Conservation (phyloP, 257 asterid genomes). For the Buddleja alternifolia region DNA sequence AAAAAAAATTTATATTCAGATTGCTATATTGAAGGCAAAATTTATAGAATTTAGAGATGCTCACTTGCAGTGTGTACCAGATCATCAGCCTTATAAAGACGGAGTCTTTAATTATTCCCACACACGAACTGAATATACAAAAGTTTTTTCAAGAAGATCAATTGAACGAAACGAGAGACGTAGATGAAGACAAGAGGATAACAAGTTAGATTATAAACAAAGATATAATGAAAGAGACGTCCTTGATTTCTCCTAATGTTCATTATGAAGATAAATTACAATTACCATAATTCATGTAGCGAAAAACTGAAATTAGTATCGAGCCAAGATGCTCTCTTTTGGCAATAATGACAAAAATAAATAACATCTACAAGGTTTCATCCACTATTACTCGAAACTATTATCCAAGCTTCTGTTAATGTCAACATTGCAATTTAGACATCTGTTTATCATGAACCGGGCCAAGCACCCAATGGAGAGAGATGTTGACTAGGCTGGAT, state of each 20-base stretch:
- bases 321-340: constrained; percentile 35
- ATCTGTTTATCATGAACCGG: constrained; percentile 46
- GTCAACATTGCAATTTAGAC: constrained; percentile 42
- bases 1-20: no score
- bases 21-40: no score
- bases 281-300: background rate
- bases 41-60: no score
- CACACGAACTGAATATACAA: background rate
- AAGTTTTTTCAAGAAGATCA: background rate
- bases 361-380: constrained; percentile 28
- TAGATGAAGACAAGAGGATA: background rate
- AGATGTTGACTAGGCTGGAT: constrained; percentile 54
- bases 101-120: background rate
- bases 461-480: constrained; percentile 57
- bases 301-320: constrained; percentile 10
- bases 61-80: no score
- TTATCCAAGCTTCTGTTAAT: constrained; percentile 49
- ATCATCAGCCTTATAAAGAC: background rate
- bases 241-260: background rate
- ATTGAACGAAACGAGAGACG: background rate
- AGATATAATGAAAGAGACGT: background rate
- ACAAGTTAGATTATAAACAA: background rate
- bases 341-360: constrained; percentile 32
- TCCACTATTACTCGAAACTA: constrained; percentile 28
- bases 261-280: constrained; percentile 17